Conservation (phyloP, 225 moss, liverwort and hornwort genomes). For the Ulota crispa region DNA sequence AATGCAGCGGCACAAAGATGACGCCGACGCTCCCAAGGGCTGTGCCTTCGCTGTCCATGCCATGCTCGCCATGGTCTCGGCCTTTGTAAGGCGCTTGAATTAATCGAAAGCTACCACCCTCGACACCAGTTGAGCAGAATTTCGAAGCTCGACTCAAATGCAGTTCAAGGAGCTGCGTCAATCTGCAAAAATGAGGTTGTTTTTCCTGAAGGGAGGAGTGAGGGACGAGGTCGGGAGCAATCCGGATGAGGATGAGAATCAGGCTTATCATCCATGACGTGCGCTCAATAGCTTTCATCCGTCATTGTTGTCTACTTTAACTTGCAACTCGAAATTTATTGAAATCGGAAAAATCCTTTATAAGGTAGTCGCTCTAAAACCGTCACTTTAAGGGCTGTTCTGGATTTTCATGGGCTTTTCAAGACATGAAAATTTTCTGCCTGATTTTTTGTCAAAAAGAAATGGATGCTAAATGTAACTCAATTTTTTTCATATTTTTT, state of each 20-base stretch:
- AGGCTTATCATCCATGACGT: background rate
- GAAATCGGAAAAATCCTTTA: too few relatives aligned
- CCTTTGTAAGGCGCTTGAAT: background rate
- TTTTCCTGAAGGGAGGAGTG: background rate
- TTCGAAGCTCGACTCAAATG: background rate
- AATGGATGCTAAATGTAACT: too few relatives aligned
- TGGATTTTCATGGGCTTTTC: too few relatives aligned
- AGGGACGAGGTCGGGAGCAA: background rate
- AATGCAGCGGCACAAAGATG: conserved; percentile 10
- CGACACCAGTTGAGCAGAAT: background rate
- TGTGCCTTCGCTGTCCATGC: conserved; percentile 41
- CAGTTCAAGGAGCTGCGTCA: background rate
- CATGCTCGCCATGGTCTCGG: conserved; percentile 26
- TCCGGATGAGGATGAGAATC: conserved; percentile 28
- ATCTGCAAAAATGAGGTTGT: background rate
- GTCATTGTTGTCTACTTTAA: too few relatives aligned
- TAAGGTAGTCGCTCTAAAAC: too few relatives aligned
- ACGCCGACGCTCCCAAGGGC: conserved; percentile 18
- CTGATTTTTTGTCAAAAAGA: too few relatives aligned
- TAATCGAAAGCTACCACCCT: background rate
- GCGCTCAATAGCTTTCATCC: too few relatives aligned
- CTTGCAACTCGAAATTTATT: too few relatives aligned
- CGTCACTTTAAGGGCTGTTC: too few relatives aligned
- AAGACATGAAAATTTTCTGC: too few relatives aligned
- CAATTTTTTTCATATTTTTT: too few relatives aligned